Percentiles rank a stretch among this genome's conserved stretches.
Conservation (phyloP, 1,284 basidiomycete species). For the Papiliotrema flavescens region DNA sequence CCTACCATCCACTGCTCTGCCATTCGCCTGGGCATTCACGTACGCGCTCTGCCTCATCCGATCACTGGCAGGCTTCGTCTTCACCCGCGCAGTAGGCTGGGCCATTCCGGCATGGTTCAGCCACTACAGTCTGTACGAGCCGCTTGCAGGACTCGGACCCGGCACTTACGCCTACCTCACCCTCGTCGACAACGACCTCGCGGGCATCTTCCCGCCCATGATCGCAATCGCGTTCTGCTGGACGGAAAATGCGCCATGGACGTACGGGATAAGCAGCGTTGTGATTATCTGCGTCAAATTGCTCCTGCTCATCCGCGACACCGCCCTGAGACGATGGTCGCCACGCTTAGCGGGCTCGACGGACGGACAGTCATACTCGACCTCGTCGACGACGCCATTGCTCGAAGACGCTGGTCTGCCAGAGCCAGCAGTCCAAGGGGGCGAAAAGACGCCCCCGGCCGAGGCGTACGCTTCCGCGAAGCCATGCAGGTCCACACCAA, state of each 20-base stretch:
- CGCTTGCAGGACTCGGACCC: conserved; percentile 7
- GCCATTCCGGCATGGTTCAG: conserved; percentile 7
- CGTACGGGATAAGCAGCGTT: conserved; percentile 2
- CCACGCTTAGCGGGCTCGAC: too few relatives aligned
- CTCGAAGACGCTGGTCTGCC: too few relatives aligned
- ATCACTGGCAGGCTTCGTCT: conserved; percentile 4
- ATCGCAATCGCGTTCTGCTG: not conserved
- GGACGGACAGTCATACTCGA: not conserved
- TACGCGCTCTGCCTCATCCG: conserved; percentile 2
- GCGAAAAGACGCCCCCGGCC: too few relatives aligned
- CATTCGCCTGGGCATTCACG: not conserved
- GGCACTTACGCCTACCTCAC: not conserved
- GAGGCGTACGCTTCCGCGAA: too few relatives aligned
- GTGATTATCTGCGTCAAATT: not conserved
- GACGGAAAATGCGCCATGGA: conserved; percentile 9
- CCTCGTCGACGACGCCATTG: not conserved
- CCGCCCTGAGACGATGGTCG: too few relatives aligned
- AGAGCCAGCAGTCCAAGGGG: too few relatives aligned
- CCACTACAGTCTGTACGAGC: conserved; percentile 14
- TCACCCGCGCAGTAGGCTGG: conserved; percentile 14
- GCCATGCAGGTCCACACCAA: too few relatives aligned
- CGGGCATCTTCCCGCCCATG: not conserved
- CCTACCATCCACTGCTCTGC: not conserved
- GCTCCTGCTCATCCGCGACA: not conserved
- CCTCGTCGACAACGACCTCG: not conserved